Conservation (phyloP, 2,329 filamentous ascomycete species). For the Pleoardoris graminearum region DNA sequence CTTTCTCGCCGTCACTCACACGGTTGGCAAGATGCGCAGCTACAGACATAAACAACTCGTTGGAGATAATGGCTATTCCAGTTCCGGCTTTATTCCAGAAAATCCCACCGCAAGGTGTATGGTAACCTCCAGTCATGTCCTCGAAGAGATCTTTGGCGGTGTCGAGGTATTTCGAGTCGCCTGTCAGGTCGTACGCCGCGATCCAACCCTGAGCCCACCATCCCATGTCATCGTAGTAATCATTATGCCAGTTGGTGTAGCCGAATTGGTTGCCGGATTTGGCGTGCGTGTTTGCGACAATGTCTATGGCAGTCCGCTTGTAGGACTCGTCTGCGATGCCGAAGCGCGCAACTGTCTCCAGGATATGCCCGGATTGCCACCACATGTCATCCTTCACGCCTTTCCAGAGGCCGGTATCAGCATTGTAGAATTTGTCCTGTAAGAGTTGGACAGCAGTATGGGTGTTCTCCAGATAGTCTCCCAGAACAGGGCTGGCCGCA, state of each 20-base stretch:
- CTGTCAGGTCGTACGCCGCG: conserved; percentile 59
- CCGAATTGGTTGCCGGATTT: conserved; percentile 34
- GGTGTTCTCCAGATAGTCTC: conserved; percentile 34
- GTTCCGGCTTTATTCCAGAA: conserved; percentile 60
- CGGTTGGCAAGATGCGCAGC: conserved; percentile 59
- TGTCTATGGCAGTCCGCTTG: conserved; percentile 32
- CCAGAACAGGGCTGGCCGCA: conserved; percentile 14
- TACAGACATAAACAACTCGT: conserved; percentile 61
- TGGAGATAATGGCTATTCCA: conserved; percentile 60
- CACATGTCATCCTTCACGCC: conserved; percentile 31
- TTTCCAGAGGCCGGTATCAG: conserved; percentile 40
- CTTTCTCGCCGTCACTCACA: conserved; percentile 42
- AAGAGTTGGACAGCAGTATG: conserved; percentile 32
- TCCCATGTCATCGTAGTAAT: conserved; percentile 64
- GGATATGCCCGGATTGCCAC: conserved; percentile 45
- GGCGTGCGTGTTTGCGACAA: conserved; percentile 39
- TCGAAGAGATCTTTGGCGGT: conserved; percentile 59
- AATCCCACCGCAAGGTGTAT: conserved; percentile 54
- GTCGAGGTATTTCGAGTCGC: conserved; percentile 57
- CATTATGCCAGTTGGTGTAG: conserved; percentile 51
- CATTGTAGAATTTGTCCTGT: conserved; percentile 40
- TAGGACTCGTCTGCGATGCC: conserved; percentile 33
- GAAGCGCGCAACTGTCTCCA: conserved; percentile 40
- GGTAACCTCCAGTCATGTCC: conserved; percentile 58
- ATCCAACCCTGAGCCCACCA: conserved; percentile 67